phyloP scores from a whole-genome alignment of 192 early-diverging fungal genomes.

The Fimicolochytrium jonesii region DNA sequence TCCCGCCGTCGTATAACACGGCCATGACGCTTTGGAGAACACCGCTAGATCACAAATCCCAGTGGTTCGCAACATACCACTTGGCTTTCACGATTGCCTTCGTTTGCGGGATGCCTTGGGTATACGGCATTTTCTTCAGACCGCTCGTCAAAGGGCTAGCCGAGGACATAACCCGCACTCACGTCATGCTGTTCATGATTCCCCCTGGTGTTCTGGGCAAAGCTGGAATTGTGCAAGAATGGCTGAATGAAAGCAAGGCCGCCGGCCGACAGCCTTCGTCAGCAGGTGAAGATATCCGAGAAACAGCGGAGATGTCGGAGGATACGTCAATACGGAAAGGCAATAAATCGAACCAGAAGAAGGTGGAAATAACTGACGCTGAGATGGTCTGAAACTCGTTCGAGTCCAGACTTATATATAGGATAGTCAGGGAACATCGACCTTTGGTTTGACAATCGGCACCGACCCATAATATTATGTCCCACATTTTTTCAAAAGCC shows the following conservation, averaged over 20 bases:
- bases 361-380: too few relatives aligned
- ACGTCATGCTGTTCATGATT: conserved; percentile 38
- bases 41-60: background rate
- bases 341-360: too few relatives aligned
- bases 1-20: conserved; percentile 4
- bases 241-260: conserved; percentile 13
- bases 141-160: conserved; percentile 18
- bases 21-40: background rate
- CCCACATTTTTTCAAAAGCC: too few relatives aligned
- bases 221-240: conserved; percentile 26
- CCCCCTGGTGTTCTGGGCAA: conserved; percentile 35
- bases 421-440: too few relatives aligned
- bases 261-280: too few relatives aligned
- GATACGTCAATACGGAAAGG: too few relatives aligned
- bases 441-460: too few relatives aligned
- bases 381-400: too few relatives aligned
- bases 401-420: too few relatives aligned
- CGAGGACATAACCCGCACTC: conserved; percentile 29
- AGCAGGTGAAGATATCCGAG: too few relatives aligned
- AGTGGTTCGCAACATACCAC: conserved; percentile 30
- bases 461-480: too few relatives aligned
- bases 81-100: conserved; percentile 29
- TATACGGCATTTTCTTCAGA: conserved; percentile 30
- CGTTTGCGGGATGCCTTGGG: conserved; percentile 3
- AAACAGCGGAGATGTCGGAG: too few relatives aligned